Percentiles rank a stretch among this genome's conserved stretches.
phyloP scores from a whole-genome alignment of 2,329 filamentous ascomycete genomes.

The Diaporthe nobilis region DNA sequence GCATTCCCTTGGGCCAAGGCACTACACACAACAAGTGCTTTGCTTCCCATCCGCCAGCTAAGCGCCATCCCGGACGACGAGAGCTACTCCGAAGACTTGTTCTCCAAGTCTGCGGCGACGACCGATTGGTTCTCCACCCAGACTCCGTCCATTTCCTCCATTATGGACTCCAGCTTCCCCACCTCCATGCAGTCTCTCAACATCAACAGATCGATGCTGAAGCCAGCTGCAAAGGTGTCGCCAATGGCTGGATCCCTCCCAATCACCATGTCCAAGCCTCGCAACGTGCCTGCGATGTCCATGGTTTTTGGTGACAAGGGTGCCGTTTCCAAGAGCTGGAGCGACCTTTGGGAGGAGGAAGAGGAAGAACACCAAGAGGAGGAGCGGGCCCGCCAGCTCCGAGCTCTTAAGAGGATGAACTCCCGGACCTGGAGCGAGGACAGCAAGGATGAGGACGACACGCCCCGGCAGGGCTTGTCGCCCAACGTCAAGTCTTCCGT shows the following conservation, averaged over 20 bases:
- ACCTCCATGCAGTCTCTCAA: constrained; percentile 84
- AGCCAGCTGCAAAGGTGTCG: constrained; percentile 67
- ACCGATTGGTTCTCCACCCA: constrained; percentile 85
- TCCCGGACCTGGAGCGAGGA: constrained; percentile 85
- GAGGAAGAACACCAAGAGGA: constrained; percentile 79
- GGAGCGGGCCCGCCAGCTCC: constrained; percentile 71
- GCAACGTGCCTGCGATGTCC: constrained; percentile 78
- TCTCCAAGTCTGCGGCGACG: constrained; percentile 78
- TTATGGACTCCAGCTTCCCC: constrained; percentile 85
- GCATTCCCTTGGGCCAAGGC: constrained; percentile 97
- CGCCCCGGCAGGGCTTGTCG: constrained; percentile 58
- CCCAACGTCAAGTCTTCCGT: constrained; percentile 58
- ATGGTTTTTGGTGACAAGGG: constrained; percentile 85
- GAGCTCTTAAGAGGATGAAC: constrained; percentile 76
- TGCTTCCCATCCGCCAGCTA: constrained; percentile 82
- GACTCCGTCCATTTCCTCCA: constrained; percentile 86
- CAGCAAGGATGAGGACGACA: constrained; percentile 67
- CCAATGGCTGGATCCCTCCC: constrained; percentile 79
- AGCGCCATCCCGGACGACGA: constrained; percentile 87
- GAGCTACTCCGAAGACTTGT: constrained; percentile 87
- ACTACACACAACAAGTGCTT: constrained; percentile 78
- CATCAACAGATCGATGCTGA: constrained; percentile 63
- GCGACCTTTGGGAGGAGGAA: constrained; percentile 97
- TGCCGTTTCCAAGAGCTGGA: constrained; percentile 97
- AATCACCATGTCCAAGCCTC: constrained; percentile 84